These are phyloP conservation scores for Fusarium subglutinans DNA, from an alignment of 2,329 filamentous ascomycete genomes.

Conservation along the genomic window DNA sequence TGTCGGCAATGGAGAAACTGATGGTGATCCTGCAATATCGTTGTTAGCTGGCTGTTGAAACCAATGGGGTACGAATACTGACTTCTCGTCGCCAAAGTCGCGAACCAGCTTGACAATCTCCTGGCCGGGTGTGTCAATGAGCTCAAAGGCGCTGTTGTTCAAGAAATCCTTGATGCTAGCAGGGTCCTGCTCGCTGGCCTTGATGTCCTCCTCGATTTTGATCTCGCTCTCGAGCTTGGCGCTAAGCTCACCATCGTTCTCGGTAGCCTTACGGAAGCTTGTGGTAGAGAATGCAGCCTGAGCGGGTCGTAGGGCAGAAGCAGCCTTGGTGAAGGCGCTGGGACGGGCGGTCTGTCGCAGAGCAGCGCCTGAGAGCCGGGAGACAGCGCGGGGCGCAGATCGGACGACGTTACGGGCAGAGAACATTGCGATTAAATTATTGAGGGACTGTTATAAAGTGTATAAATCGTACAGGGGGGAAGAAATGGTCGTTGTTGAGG, in stretches of 20 bases:
- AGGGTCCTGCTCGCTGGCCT: conserved; percentile 75
- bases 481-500: background rate
- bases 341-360: conserved; percentile 62
- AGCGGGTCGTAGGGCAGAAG: conserved; percentile 46
- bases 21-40: conserved; percentile 51
- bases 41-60: conserved; percentile 21
- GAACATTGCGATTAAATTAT: conserved; percentile 65
- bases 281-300: conserved; percentile 60
- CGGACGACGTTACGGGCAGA: conserved; percentile 73
- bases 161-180: conserved; percentile 87
- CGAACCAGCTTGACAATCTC: conserved; percentile 89
- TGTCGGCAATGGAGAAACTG: conserved; percentile 55
- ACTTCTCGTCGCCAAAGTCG: conserved; percentile 89
- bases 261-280: conserved; percentile 54
- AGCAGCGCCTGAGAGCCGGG: conserved; percentile 64
- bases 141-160: conserved; percentile 83
- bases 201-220: conserved; percentile 83
- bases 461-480: background rate
- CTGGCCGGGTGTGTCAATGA: conserved; percentile 82
- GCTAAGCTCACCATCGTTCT: conserved; percentile 81
- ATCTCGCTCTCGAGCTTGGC: conserved; percentile 88
- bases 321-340: conserved; percentile 59
- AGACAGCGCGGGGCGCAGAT: conserved; percentile 70
- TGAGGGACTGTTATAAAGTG: background rate
- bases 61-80: conserved; percentile 47